Evolutionary conservation across 1,139 yeast species (phyloP).

Genomic region (Candida sojae): DNA sequence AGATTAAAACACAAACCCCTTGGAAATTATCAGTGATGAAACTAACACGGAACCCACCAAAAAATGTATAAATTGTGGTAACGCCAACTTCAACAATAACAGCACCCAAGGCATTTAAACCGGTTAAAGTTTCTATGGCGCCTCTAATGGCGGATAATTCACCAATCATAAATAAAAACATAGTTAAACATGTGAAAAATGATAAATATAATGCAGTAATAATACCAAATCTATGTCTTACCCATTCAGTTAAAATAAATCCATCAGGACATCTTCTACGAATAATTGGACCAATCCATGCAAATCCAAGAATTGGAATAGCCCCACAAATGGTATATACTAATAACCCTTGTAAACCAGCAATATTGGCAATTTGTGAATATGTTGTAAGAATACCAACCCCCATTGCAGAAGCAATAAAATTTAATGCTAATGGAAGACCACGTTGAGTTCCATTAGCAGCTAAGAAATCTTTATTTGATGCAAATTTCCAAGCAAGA

Average conservation of each 20-base stretch:
- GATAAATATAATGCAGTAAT: conserved; percentile 75
- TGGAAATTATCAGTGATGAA: conserved; percentile 88
- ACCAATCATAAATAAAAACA: conserved; percentile 86
- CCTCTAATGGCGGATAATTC: conserved; percentile 80
- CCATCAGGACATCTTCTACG: conserved; percentile 85
- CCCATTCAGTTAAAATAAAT: conserved; percentile 95
- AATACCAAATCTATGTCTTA: conserved; percentile 73
- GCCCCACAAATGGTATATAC: conserved; percentile 85
- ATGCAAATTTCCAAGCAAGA: conserved; percentile 55
- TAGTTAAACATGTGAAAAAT: conserved; percentile 79
- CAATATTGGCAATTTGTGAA: conserved; percentile 79
- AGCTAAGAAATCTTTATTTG: conserved; percentile 58
- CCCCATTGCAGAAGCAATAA: conserved; percentile 90
- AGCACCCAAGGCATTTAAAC: conserved; percentile 76
- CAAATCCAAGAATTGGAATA: conserved; percentile 80
- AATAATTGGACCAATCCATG: conserved; percentile 78
- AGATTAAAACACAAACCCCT: conserved; percentile 68
- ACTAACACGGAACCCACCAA: conserved; percentile 90
- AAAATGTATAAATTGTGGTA: conserved; percentile 81
- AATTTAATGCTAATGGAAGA: conserved; percentile 79
- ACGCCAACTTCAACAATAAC: conserved; percentile 86
- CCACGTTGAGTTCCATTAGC: conserved; percentile 82
- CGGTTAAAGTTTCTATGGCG: conserved; percentile 78
- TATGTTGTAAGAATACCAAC: conserved; percentile 87
- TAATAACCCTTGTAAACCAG: conserved; percentile 85